These are phyloP conservation scores for Zygotorulaspora sp. DNA, from an alignment of 805 yeast species.

Conservation along the genomic window DNA sequence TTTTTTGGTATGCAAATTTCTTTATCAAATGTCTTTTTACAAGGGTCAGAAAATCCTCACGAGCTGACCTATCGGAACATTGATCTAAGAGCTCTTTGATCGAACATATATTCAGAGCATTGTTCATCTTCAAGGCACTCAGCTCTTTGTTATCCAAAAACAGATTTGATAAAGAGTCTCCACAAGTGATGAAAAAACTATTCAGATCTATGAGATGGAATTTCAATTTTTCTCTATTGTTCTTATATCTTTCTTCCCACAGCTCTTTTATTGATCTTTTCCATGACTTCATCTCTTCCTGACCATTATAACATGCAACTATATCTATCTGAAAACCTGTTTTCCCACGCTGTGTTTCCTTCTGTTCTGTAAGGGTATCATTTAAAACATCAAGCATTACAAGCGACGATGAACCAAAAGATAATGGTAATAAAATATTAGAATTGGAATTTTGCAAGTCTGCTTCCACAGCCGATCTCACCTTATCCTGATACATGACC, in stretches of 20 bases:
- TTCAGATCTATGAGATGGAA: conserved; percentile 42
- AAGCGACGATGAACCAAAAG: conserved; percentile 64
- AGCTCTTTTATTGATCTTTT: conserved; percentile 15
- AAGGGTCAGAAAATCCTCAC: conserved; percentile 54
- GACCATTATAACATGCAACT: conserved; percentile 42
- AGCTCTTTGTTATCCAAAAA: conserved; percentile 33
- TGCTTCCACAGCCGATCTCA: conserved; percentile 21
- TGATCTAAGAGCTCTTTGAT: conserved; percentile 15
- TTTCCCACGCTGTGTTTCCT: conserved; percentile 52
- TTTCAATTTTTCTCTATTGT: conserved; percentile 34
- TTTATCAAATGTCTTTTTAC: conserved; percentile 46
- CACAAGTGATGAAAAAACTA: conserved; percentile 36
- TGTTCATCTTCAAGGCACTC: conserved; percentile 8
- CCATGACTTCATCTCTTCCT: conserved; percentile 25
- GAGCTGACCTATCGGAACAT: conserved; percentile 53
- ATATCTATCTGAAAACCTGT: conserved; percentile 63
- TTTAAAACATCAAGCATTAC: conserved; percentile 64
- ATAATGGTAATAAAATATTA: conserved; percentile 54
- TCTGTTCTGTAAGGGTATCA: conserved; percentile 60
- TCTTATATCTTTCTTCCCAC: conserved; percentile 19
- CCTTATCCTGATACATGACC: conserved; percentile 32
- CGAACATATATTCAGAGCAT: conserved; percentile 1
- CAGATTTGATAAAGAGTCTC: conserved; percentile 32
- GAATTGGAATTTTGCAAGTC: conserved; percentile 36
- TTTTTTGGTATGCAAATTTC: conserved; percentile 41